Base-by-base conservation (phyloP, 2,329 filamentous ascomycete species). In the Xylogone sp. region DNA sequence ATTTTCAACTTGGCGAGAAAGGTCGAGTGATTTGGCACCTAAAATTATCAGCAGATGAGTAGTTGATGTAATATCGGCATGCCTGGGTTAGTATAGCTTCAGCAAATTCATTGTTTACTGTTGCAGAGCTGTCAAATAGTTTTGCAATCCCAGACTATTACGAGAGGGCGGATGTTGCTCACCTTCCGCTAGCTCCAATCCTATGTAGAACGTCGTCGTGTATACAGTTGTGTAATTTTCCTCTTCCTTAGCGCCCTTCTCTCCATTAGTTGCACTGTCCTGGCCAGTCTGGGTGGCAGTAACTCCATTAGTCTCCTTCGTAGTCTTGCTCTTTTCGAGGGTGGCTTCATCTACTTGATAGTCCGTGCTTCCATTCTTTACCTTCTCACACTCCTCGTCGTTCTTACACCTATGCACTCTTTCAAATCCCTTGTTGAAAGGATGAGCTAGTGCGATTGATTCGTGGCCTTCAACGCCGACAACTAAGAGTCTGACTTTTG, bases 151-250 rank as follows among this genome's bases (percentile, higher is more conserved):
- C 43, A 73, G 24, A 39, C 8, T 39, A n/a, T 18, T 39, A 39
- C 34, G n/a, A 39, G 34, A 39, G 34, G n/a, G 34, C 34, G n/a
- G 8, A 16, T 16, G 8, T 39, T 39, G 34, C 81, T 67, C 78
- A 90, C 89, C 86, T 75, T 86, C 81, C 34, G 79, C 78, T 50
- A 97, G 72, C 61, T 93, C 87, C 45, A 97, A 77, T 31, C 94
- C 94, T 64, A 99, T 90, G 66, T 97, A 99, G 68, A 92, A 93
- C 1, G 92, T 97, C 21, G 90, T 91, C 0, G 93, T 97, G 67
- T 89, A 96, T 22, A 97, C 74, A 51, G 63, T 62, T 12, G 61
- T 63, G 18, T 55, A 47, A 42, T 62, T 59, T 24, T 60, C 59
- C 29, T 66, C 64, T 49, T 59, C 55, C 20, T 66, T 62, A n/a